A percentile compares a stretch with the other conserved stretches of the same genome.
Evolutionary conservation across 202 grass and related monocot species (phyloP).

Genomic region (Setaria viridis): DNA sequence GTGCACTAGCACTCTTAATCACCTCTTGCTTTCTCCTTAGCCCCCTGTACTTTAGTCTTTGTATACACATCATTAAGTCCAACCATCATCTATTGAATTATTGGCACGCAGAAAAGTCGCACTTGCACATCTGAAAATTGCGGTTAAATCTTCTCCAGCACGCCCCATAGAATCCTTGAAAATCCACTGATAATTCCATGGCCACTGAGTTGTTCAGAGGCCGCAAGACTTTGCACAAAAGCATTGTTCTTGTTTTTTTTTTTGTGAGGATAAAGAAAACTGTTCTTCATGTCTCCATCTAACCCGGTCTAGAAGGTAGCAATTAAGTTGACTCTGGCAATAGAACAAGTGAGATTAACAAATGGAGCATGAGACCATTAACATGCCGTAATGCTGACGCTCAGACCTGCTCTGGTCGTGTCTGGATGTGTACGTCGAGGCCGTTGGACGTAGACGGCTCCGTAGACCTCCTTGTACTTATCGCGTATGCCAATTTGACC

Average conservation of each 20-base stretch:
- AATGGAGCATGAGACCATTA: background rate
- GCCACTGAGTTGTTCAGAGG: slow-evolving; percentile 1
- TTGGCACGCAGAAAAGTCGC: slow-evolving; percentile 33
- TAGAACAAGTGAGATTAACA: background rate
- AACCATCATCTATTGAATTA: slow-evolving; percentile 46
- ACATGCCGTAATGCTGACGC: slow-evolving; percentile 14
- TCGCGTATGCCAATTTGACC: slow-evolving; percentile 18
- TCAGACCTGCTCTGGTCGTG: background rate
- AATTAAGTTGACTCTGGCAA: slow-evolving; percentile 2
- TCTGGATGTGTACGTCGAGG: slow-evolving; percentile 21
- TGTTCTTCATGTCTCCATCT: background rate
- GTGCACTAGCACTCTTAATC: background rate
- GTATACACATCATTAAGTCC: slow-evolving; percentile 43
- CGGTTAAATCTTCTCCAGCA: slow-evolving; percentile 42
- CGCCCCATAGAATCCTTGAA: background rate
- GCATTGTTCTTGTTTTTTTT: too few relatives aligned
- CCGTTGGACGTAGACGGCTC: slow-evolving; percentile 37
- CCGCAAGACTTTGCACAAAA: slow-evolving; percentile 11
- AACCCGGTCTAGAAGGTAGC: background rate
- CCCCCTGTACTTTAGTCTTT: slow-evolving; percentile 48
- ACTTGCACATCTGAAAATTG: slow-evolving; percentile 30
- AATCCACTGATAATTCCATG: slow-evolving; percentile 5
- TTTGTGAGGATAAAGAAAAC: background rate
- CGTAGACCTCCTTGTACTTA: slow-evolving; percentile 38
- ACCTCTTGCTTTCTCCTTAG: background rate